Percentiles rank a stretch among this genome's conserved stretches.
Evolutionary conservation across 2,329 filamentous ascomycete species (phyloP).

Genomic region (Blumeriella jaapii): DNA sequence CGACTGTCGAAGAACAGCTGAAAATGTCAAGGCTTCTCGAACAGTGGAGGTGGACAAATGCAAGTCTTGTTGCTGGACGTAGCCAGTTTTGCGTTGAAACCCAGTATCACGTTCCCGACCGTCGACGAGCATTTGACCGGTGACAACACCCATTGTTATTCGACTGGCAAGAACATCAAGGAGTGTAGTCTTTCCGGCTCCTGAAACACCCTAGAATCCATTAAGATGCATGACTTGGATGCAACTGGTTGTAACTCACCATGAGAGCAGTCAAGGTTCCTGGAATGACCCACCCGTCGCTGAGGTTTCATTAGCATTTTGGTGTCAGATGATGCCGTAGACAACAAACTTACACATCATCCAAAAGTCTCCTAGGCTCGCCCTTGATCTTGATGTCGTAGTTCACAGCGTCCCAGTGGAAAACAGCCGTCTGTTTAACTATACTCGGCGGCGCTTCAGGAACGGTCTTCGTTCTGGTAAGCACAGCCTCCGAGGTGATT

Average conservation of each 20-base stretch:
- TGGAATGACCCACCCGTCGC: constrained; percentile 84
- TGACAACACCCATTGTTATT: constrained; percentile 77
- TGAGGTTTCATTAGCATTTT: neutral
- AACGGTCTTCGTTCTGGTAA: constrained; percentile 40
- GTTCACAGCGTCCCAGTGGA: constrained; percentile 38
- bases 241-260: too few relatives aligned
- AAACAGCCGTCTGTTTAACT: constrained; percentile 39
- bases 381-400: constrained; percentile 65
- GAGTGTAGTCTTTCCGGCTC: constrained; percentile 76
- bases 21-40: constrained; percentile 76
- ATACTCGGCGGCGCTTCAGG: constrained; percentile 27
- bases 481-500: constrained; percentile 30
- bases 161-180: constrained; percentile 69
- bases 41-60: constrained; percentile 73
- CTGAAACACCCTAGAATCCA: constrained; percentile 52
- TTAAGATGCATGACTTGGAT: too few relatives aligned
- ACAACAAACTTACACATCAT: constrained; percentile 53
- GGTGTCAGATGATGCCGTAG: neutral
- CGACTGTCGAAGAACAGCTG: constrained; percentile 73
- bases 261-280: constrained; percentile 83
- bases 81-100: constrained; percentile 85
- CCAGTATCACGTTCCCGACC: constrained; percentile 34
- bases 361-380: constrained; percentile 62
- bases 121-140: constrained; percentile 54
- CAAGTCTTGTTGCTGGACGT: constrained; percentile 73